A percentile compares a stretch with the other conserved stretches of the same genome.
phyloP scores from a whole-genome alignment of 306 rosid genomes.

The Dryas octopetala region DNA sequence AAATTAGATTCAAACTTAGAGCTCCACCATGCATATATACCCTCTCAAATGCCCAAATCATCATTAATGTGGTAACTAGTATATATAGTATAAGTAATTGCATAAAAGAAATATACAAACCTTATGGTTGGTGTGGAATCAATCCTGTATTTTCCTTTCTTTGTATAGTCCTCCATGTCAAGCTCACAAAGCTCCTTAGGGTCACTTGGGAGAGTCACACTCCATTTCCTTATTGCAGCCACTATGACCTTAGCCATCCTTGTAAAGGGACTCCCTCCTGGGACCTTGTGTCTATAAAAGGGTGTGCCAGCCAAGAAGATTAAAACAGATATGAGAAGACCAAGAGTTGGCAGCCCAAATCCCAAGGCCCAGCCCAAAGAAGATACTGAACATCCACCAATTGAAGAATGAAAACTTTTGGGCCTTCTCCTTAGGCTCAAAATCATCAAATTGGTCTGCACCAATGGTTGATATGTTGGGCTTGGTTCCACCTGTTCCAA shows the following conservation, averaged over 20 bases:
- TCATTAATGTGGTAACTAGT: too few relatives aligned
- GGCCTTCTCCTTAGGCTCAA: constrained; percentile 66
- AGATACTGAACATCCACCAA: constrained; percentile 98
- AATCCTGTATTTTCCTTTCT: constrained; percentile 51
- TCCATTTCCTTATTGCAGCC: constrained; percentile 61
- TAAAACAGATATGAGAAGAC: constrained; percentile 56
- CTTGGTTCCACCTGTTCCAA: constrained; percentile 90
- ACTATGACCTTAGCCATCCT: constrained; percentile 68
- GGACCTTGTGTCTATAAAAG: constrained; percentile 70
- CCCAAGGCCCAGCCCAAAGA: constrained; percentile 93
- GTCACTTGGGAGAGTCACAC: constrained; percentile 51
- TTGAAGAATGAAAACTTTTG: constrained; percentile 85
- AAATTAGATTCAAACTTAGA: too few relatives aligned
- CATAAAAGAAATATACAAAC: constrained; percentile 31
- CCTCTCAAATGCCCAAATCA: too few relatives aligned
- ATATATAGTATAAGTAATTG: too few relatives aligned
- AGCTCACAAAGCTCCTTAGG: constrained; percentile 63
- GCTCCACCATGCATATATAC: too few relatives aligned
- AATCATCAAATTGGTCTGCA: constrained; percentile 93
- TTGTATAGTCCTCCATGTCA: constrained; percentile 42
- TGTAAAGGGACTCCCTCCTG: constrained; percentile 44
- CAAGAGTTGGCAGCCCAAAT: constrained; percentile 79
- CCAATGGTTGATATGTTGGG: constrained; percentile 96
- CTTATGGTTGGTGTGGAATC: constrained; percentile 70
- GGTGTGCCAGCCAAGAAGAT: constrained; percentile 74